Percentiles rank a stretch among this genome's conserved stretches.
Conservation (phyloP, 2,329 filamentous ascomycete genomes). For the Microdochium trichocladiopsis region DNA sequence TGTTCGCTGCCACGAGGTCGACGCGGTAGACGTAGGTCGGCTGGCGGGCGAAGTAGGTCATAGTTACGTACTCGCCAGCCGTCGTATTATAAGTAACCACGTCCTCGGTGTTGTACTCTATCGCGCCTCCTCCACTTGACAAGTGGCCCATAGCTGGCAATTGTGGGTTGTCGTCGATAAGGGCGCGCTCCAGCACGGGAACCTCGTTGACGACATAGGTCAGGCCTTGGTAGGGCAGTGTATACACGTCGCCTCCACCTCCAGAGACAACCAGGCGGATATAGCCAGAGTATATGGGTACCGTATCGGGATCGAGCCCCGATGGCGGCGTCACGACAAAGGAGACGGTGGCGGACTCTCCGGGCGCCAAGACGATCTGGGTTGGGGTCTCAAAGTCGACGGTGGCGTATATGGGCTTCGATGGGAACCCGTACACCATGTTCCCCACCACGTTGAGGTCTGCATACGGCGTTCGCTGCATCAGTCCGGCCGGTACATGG, state of each 20-base stretch:
- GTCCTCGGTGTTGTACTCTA: neutral
- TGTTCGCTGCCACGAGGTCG: constrained; percentile 11
- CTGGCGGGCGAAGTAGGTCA: constrained; percentile 7
- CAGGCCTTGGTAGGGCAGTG: too few relatives aligned
- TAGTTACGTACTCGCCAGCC: constrained; percentile 6
- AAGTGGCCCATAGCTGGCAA: too few relatives aligned
- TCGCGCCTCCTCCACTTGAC: too few relatives aligned
- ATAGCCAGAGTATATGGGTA: constrained; percentile 16
- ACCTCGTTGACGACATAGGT: too few relatives aligned
- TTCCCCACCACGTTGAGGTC: constrained; percentile 8
- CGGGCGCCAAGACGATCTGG: constrained; percentile 8
- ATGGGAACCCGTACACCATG: constrained; percentile 9
- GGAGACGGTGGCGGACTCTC: constrained; percentile 7
- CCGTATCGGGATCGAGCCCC: constrained; percentile 7
- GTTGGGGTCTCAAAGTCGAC: constrained; percentile 10
- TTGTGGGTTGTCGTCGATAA: too few relatives aligned
- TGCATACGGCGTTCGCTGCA: constrained; percentile 13
- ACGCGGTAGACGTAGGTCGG: constrained; percentile 9
- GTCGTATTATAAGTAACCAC: constrained; percentile 3
- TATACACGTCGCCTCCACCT: neutral
- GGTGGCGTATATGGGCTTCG: constrained; percentile 9
- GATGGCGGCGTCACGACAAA: constrained; percentile 10
- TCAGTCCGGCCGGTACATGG: constrained; percentile 15
- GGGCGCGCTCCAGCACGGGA: too few relatives aligned
- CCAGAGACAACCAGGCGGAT: constrained; percentile 10